Base-by-base conservation (phyloP, 1,139 yeast genomes). In the Kodamaea sp. region DNA sequence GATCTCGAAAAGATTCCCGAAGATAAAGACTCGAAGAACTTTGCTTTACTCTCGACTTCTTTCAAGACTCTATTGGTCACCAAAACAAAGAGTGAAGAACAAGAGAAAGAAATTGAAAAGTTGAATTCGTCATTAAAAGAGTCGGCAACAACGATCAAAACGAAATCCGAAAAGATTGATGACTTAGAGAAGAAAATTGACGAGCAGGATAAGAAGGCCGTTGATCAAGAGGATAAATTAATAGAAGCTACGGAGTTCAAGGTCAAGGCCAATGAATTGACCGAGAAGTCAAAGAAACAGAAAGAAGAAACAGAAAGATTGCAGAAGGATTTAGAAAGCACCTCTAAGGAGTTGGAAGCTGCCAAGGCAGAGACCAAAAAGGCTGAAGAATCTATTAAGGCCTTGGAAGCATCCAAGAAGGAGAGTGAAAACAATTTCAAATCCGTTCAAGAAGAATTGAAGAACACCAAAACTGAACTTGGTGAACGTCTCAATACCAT, bases 271-370 rank as follows among this genome's bases (percentile, higher is more conserved):
- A n/a, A n/a, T n/a, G n/a, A n/a, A n/a, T n/a, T n/a, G n/a, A n/a
- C n/a, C n/a, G 18, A 21, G 7, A 26, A 25, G 21, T 18, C 19
- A 10, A 23, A 27, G 22, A 15, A 20, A 20, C 12, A 26, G 15
- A 13, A 24, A 13, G 12, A 16, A 34, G 37, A 26, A 31, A 24
- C 14, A 24, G 18, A 32, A 26, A 28, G 21, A 21, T 15, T 27
- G 10, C 19, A 24, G 23, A 33, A 34, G 4, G 32, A 35, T 15
- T 15, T 27, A 10, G 25, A 25, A 11, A 22, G 24, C 15, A 16
- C 24, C 22, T 26, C 10, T 4, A 21, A 28, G 20, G 22, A 34
- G 25, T 20, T 27, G 13, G 23, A 25, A 5, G 18, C 11, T 2
- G 13, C 24, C 5, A 18, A 33, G 29, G 20, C 22, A 20, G 26